Conservation (phyloP, 495 filamentous ascomycete genomes). For the Xylaria cubensis region DNA sequence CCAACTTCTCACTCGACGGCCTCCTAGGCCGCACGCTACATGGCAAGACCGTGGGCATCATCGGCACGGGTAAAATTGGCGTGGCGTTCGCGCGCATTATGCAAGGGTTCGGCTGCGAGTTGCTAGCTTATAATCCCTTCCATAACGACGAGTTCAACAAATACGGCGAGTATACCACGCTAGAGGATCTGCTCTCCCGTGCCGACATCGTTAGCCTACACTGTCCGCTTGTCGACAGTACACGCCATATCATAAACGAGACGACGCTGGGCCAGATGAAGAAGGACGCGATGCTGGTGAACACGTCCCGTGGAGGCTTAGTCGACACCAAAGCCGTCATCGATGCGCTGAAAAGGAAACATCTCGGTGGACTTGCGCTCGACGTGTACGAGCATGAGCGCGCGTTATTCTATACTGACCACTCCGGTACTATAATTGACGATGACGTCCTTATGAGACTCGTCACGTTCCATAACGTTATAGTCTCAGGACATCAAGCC, state of each 20-base stretch:
- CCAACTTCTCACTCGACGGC: conserved; percentile 72
- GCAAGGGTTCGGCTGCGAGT: conserved; percentile 65
- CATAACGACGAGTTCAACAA: conserved; percentile 50
- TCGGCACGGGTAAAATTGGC: conserved; percentile 64
- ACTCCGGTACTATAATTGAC: conserved; percentile 70
- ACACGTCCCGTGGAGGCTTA: conserved; percentile 70
- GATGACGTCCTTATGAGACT: conserved; percentile 73
- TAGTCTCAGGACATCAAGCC: conserved; percentile 72
- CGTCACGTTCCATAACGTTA: conserved; percentile 73
- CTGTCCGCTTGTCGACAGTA: conserved; percentile 66
- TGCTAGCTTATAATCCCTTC: conserved; percentile 67
- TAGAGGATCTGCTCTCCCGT: conserved; percentile 60
- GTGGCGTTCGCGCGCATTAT: conserved; percentile 60
- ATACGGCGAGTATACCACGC: conserved; percentile 58
- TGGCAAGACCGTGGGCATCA: conserved; percentile 66
- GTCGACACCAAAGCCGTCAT: conserved; percentile 66
- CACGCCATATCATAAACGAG: conserved; percentile 66
- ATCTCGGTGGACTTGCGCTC: conserved; percentile 61
- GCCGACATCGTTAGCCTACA: conserved; percentile 69
- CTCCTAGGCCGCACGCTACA: conserved; percentile 66
- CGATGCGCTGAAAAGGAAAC: conserved; percentile 62
- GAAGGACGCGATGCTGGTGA: conserved; percentile 66
- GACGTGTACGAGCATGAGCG: conserved; percentile 65
- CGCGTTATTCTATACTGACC: conserved; percentile 68
- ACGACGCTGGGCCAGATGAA: conserved; percentile 62